Conservation (phyloP, 2,329 filamentous ascomycete genomes). For the Cladosporium sp. region DNA sequence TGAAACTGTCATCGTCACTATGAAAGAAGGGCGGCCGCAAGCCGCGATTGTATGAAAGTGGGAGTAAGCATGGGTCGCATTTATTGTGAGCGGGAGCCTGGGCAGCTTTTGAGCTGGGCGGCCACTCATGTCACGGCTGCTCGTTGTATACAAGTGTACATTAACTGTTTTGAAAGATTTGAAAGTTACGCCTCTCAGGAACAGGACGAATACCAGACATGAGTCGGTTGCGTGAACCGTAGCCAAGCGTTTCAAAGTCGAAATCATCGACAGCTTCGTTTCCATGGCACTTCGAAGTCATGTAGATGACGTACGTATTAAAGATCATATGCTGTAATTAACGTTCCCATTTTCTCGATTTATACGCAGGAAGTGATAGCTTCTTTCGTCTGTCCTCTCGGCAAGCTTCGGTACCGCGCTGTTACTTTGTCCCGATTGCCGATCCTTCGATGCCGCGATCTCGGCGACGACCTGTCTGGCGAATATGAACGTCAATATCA, state of each 20-base stretch:
- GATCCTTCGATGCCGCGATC: not conserved
- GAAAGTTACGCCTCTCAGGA: not conserved
- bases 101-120: slow-evolving; percentile 1
- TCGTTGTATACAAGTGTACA: slow-evolving; percentile 12
- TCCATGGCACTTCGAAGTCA: no score
- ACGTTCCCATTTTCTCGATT: no score
- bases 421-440: not conserved
- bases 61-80: slow-evolving; percentile 8
- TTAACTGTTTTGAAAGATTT: slow-evolving; percentile 7
- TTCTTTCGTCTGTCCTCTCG: not conserved
- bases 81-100: slow-evolving; percentile 5
- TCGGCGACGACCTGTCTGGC: not conserved
- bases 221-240: no score
- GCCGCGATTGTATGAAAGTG: no score
- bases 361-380: no score
- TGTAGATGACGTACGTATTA: no score
- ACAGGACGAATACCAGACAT: not conserved
- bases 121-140: slow-evolving; percentile 1
- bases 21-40: not conserved
- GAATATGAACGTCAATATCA: no score
- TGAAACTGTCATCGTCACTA: not conserved
- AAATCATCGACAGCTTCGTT: no score
- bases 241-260: no score
- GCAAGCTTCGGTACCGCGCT: not conserved
- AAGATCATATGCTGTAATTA: no score